Evolutionary conservation across 2,329 filamentous ascomycete species (phyloP).

Genomic region (Uncinocarpus reesii): DNA sequence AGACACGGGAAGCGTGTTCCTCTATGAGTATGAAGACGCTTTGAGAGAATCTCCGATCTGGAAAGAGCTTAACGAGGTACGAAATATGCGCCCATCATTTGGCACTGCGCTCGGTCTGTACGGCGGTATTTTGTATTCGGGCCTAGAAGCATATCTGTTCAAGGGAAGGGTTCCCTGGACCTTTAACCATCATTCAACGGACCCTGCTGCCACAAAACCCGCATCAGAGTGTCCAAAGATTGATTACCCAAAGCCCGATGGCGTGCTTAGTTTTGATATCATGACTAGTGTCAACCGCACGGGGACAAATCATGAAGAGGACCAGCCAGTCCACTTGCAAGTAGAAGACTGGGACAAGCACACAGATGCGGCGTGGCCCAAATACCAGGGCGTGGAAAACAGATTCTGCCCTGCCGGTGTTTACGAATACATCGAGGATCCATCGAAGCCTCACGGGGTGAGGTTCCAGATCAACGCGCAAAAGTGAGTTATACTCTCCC

Average conservation of each 20-base stretch:
- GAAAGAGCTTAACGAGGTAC: constrained; percentile 87
- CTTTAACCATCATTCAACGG: constrained; percentile 67
- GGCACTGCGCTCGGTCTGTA: constrained; percentile 76
- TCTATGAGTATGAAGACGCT: constrained; percentile 87
- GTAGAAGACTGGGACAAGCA: constrained; percentile 93
- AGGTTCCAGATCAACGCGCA: constrained; percentile 96
- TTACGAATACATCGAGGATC: constrained; percentile 95
- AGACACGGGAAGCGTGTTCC: constrained; percentile 64
- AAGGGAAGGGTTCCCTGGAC: constrained; percentile 87
- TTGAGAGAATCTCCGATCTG: constrained; percentile 80
- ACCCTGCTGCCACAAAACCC: constrained; percentile 66
- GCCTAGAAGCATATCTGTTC: constrained; percentile 77
- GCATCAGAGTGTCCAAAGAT: constrained; percentile 78
- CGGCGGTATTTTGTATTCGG: constrained; percentile 85
- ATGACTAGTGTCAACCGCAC: constrained; percentile 89
- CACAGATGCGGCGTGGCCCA: constrained; percentile 68
- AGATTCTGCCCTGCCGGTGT: constrained; percentile 95
- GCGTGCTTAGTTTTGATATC: constrained; percentile 90
- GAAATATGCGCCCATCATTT: constrained; percentile 96
- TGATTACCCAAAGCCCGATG: constrained; percentile 93
- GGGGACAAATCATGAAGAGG: constrained; percentile 96
- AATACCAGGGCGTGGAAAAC: constrained; percentile 87
- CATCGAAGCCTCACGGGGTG: constrained; percentile 73
- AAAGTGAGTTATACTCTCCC: constrained; percentile 56
- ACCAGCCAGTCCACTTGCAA: constrained; percentile 91